Conservation (phyloP, 2,329 filamentous ascomycete species). For the Magnaporthiopsis rhizophila region DNA sequence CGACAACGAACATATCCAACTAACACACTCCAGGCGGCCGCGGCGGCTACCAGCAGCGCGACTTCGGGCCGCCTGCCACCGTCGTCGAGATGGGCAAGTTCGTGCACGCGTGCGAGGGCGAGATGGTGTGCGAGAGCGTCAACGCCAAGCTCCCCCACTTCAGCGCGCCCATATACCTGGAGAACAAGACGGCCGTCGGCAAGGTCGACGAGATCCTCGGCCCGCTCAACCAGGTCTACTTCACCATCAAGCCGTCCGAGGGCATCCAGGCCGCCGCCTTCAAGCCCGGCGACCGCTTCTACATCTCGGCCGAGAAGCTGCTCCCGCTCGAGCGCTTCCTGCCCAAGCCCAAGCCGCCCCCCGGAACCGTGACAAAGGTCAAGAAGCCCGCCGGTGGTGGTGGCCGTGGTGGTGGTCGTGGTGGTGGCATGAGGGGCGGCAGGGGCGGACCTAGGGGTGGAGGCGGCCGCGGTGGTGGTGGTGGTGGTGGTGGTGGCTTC, state of each 20-base stretch:
- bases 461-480: no score
- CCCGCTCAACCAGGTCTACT: slow-evolving; percentile 95
- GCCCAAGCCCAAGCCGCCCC: slow-evolving; percentile 75
- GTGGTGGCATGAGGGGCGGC: slow-evolving; percentile 26
- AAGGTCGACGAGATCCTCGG: slow-evolving; percentile 98
- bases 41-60: slow-evolving; percentile 50
- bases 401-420: no score
- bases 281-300: slow-evolving; percentile 96
- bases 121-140: slow-evolving; percentile 93
- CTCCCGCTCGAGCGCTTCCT: slow-evolving; percentile 93
- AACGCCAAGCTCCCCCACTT: slow-evolving; percentile 98
- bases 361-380: slow-evolving; percentile 47
- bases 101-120: slow-evolving; percentile 90
- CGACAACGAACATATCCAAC: not conserved
- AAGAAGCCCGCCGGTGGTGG: slow-evolving; percentile 62
- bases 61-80: slow-evolving; percentile 54
- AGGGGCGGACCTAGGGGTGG: slow-evolving; percentile 30
- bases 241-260: slow-evolving; percentile 95
- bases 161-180: slow-evolving; percentile 97
- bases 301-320: slow-evolving; percentile 88
- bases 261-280: slow-evolving; percentile 93
- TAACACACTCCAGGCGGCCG: slow-evolving; percentile 28
- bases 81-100: slow-evolving; percentile 86
- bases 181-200: slow-evolving; percentile 95
- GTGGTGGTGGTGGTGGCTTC: slow-evolving; percentile 24